Base-by-base conservation (phyloP, 768 basidiomycete species). In the Coprinopsis cinerea region DNA sequence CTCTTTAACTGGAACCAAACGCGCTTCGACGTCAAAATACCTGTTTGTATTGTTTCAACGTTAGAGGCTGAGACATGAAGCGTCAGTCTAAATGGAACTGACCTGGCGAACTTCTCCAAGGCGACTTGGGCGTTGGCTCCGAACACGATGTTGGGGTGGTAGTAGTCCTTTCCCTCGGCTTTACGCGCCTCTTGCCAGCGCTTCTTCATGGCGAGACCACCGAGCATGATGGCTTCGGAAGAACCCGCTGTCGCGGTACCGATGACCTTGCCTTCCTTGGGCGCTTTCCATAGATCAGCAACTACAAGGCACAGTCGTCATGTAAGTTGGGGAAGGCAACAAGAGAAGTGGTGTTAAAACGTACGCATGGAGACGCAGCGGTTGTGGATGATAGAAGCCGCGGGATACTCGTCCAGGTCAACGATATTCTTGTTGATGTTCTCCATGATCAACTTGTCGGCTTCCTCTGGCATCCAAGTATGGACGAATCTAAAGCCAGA, bases 161-260 rank as follows among this genome's bases (percentile, higher is more conserved):
- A 73, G 42, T 68, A 56, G 41, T 80, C 78, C 55, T 82, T 77
- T 35, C 77, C 75, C 24, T 77, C 78, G 20, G 74, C 71, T 59
- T 83, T 84, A 15, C 83, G 76, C 0, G 68, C 68, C 18, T 77
- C 75, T 73, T 77, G 82, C 83, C 83, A 85, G 23, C 74, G 66
- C 60, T 78, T 77, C 65, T 86, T 86, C 68, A 83, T 68, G 0
- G 84, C 82, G 1, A 85, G 64, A 13, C 82, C 82, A n/a, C 79
- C 82, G 7, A 85, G 77, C 75, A 81, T 79, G 63, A 84, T 83
- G 1, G 82, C 83, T 62, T 85, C 82, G 13, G 75, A 79, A 2
- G 76, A 79, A 2, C 82, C 82, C 3, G 81, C 81, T 9, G 82
- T 83, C 10, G 81, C 78, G 0, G 80, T 81, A 11, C 83, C 83